Evolutionary conservation across 2,329 filamentous ascomycete genomes (phyloP).

Genomic region (Aspergillus nomiae): DNA sequence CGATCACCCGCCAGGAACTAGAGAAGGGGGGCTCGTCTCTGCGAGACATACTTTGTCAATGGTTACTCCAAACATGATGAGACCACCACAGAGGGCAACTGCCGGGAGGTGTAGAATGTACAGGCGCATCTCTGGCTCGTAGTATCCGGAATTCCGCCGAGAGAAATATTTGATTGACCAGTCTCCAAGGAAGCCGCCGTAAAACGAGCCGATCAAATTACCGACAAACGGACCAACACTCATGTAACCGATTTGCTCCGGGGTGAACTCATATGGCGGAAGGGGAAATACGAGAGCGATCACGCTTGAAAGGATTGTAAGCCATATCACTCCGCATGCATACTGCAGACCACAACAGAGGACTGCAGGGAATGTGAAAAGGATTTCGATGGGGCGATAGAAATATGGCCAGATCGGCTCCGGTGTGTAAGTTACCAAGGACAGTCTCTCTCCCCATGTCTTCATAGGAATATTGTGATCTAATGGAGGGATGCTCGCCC

Average conservation of each 20-base stretch:
- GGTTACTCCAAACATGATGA: constrained; percentile 47
- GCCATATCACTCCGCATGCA: constrained; percentile 40
- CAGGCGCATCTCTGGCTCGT: constrained; percentile 54
- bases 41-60: constrained; percentile 34
- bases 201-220: constrained; percentile 41
- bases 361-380: constrained; percentile 42
- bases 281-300: constrained; percentile 39
- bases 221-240: constrained; percentile 42
- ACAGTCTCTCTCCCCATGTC: constrained; percentile 29
- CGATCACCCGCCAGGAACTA: neutral
- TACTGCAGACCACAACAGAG: constrained; percentile 45
- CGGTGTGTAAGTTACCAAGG: constrained; percentile 26
- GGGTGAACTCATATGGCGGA: constrained; percentile 35
- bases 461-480: constrained; percentile 30
- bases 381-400: constrained; percentile 33
- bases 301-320: constrained; percentile 34
- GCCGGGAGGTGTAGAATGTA: constrained; percentile 38
- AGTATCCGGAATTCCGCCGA: constrained; percentile 48
- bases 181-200: constrained; percentile 45
- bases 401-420: constrained; percentile 34
- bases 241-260: constrained; percentile 36
- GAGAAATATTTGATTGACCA: constrained; percentile 45
- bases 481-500: constrained; percentile 23
- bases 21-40: neutral
- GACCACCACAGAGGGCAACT: constrained; percentile 44